Conservation (phyloP, 495 filamentous ascomycete genomes). For the Aspergillus funiculosus region DNA sequence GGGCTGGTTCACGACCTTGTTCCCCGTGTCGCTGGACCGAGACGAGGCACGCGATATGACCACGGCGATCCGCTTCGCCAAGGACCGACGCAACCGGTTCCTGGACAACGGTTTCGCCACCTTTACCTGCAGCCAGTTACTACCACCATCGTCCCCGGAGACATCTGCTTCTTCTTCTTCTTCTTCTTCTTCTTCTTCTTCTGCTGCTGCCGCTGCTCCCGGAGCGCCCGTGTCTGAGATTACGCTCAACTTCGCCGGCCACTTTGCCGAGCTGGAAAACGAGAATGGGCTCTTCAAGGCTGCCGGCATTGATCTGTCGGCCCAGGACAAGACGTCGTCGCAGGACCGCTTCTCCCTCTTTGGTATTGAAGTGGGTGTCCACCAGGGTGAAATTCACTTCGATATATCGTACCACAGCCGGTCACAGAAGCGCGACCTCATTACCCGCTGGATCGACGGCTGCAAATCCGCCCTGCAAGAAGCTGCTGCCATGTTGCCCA, state of each 20-base stretch:
- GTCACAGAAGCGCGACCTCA: not conserved
- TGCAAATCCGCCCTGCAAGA: not conserved
- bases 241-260: constrained; percentile 41
- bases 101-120: constrained; percentile 22
- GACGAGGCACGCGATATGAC: constrained; percentile 3
- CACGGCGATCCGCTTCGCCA: constrained; percentile 1
- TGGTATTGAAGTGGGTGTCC: not conserved
- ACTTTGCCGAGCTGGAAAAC: constrained; percentile 37
- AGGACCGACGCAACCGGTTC: constrained; percentile 18
- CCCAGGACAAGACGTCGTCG: constrained; percentile 15
- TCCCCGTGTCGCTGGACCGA: constrained; percentile 12
- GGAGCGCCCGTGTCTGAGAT: no score
- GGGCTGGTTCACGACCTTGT: constrained; percentile 48
- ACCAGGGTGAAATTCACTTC: not conserved
- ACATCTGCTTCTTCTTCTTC: no score
- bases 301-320: constrained; percentile 25
- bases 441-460: not conserved
- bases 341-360: not conserved
- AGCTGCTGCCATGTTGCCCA: not conserved
- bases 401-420: not conserved
- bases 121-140: no score
- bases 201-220: no score
- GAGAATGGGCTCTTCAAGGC: no score
- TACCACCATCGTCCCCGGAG: no score
- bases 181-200: no score